phyloP scores from a whole-genome alignment of 768 basidiomycete species.

The Exidia glandulosa region DNA sequence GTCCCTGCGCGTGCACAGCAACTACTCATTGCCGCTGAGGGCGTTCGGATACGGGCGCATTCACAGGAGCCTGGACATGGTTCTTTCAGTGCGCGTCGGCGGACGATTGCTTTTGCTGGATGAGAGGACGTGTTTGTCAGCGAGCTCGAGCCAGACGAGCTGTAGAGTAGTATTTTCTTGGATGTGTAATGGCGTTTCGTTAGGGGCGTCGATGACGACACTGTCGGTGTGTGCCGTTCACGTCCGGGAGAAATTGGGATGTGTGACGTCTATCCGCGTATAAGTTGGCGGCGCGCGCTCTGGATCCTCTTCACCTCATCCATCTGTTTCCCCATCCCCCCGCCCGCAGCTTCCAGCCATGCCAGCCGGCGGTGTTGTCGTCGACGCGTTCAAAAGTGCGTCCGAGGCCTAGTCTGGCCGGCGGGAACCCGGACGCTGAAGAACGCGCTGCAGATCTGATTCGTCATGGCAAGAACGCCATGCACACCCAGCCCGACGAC shows the following conservation, averaged over 20 bases:
- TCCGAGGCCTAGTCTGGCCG: constrained; percentile 8
- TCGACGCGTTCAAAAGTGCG: constrained; percentile 84
- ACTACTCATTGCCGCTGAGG: not conserved
- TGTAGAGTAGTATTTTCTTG: no score
- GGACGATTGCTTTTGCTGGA: not conserved
- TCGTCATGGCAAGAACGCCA: constrained; percentile 40
- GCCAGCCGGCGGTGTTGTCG: constrained; percentile 37
- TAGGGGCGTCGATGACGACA: no score
- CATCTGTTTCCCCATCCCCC: not conserved
- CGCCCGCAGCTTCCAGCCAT: not conserved
- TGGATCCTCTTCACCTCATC: no score
- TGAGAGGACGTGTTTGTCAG: no score
- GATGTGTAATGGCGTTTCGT: no score
- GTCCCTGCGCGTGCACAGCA: not conserved
- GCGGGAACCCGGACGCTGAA: constrained; percentile 13
- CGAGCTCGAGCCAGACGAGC: no score
- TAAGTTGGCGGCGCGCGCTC: no score
- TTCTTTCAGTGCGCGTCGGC: not conserved
- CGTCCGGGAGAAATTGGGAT: no score
- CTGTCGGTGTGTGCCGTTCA: no score
- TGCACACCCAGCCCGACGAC: constrained; percentile 16
- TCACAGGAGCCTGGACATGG: not conserved
- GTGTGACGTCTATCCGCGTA: no score
- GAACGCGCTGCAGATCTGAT: constrained; percentile 32
- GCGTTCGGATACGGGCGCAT: not conserved